Evolutionary conservation across 2,329 filamentous ascomycete species (phyloP), one percentile per base, ranked within the genome.

Genomic region (Trichophyton equinum): DNA sequence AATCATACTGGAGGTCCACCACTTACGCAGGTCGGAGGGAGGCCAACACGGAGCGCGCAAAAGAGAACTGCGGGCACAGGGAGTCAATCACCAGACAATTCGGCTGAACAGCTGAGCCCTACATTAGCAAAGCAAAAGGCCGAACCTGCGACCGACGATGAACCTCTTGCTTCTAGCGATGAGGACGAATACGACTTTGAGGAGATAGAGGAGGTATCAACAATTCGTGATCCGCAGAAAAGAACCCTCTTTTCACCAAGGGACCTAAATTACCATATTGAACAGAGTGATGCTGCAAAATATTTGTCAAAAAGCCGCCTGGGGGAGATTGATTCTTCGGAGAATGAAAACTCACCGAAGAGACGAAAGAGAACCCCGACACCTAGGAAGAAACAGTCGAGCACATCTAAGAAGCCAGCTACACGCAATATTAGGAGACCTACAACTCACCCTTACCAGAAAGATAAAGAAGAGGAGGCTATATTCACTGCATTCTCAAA

Each of bases 101-200:
- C 13, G 13, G 5, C 22, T n/a, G 22, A 27, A 30, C 18, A 53
- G 11, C 18, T 18, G 49, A 22, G 9, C 8, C 62, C 51, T 13
- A 60, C 25, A 38, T 38, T 13, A 4, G 11, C 33, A 53, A 67
- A 40, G 46, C 58, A 9, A 46, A 65, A 51, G 40, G 57, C 49
- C 8, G 64, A 68, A 55, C 70, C 70, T 2, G 71, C 65, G 4
- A 73, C 68, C 11, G 70, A 74, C 42, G 72, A 71, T 57, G 72
- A 71, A 13, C 73, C 73, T 2, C 22, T 71, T 3, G 73, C 72
- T 60, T 72, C 70, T 1, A 70, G 63, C 25, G 72, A 73, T 11
- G 68, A 71, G 15, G 53, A 53, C 7, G 46, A 60, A 5, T 5
- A 44, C n/a, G 40, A 44, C 15, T 33, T 61, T 44, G 49, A 65